phyloP scores from a whole-genome alignment of 1,284 basidiomycete genomes.

The Fomitopsis palustris region DNA sequence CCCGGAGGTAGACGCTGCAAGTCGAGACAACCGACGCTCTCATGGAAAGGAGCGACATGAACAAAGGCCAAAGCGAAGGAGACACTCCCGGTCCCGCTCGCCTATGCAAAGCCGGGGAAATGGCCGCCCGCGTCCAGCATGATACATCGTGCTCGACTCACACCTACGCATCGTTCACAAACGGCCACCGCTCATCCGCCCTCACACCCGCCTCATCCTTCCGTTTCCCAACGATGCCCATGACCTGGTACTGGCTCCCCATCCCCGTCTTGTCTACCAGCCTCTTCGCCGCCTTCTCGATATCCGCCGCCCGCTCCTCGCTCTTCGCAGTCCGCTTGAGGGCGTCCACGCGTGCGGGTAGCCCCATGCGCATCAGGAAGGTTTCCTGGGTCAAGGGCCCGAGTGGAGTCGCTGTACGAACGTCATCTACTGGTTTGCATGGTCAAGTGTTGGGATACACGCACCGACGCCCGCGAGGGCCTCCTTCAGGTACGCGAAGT shows the following conservation, averaged over 20 bases:
- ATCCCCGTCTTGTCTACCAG: constrained; percentile 62
- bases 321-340: constrained; percentile 43
- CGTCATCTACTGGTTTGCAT: neutral
- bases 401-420: constrained; percentile 33
- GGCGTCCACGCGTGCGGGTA: constrained; percentile 48
- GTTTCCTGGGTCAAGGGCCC: constrained; percentile 57
- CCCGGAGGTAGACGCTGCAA: neutral
- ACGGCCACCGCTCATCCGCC: constrained; percentile 30
- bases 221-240: constrained; percentile 43
- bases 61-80: neutral
- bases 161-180: constrained; percentile 15
- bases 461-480: constrained; percentile 64
- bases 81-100: neutral
- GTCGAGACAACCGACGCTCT: neutral
- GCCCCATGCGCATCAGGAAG: constrained; percentile 59
- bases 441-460: constrained; percentile 15
- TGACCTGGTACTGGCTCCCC: constrained; percentile 63
- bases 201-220: constrained; percentile 7
- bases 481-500: constrained; percentile 87
- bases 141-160: neutral
- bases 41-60: neutral
- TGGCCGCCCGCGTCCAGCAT: neutral
- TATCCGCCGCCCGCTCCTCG: constrained; percentile 39
- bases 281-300: constrained; percentile 47
- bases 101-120: neutral